Evolutionary conservation across 768 basidiomycete genomes (phyloP).

Genomic region (Auriscalpium vulgare): DNA sequence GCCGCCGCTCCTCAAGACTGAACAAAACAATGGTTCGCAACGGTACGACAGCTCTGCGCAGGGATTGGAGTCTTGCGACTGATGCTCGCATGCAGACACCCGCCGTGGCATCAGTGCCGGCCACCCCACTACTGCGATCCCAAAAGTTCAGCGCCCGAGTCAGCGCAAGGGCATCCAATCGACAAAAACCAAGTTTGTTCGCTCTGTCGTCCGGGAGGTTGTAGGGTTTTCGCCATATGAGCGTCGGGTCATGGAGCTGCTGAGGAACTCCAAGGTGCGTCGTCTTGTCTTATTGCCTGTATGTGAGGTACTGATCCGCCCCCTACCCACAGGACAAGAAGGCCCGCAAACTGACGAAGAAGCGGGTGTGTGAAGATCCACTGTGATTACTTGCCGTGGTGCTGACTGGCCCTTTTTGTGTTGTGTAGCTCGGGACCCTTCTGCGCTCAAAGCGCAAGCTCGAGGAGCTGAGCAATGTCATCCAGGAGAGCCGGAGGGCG

Average conservation of each 20-base stretch:
- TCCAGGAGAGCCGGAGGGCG: conserved; percentile 85
- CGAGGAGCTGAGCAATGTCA: conserved; percentile 87
- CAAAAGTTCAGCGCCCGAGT: conserved; percentile 67
- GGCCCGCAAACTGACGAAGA: conserved; percentile 98
- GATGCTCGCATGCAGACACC: conserved; percentile 46
- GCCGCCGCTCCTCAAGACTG: conserved; percentile 22
- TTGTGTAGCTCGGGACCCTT: conserved; percentile 83
- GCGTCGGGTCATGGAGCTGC: conserved; percentile 93
- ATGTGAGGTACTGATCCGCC: no score
- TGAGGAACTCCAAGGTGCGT: conserved; percentile 93
- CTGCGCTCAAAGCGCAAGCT: conserved; percentile 98
- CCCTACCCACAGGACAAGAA: conserved; percentile 77
- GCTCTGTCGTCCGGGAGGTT: conserved; percentile 91
- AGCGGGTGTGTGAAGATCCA: conserved; percentile 61
- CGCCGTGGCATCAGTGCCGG: conserved; percentile 84
- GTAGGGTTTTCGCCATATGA: conserved; percentile 97
- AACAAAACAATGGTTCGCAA: conserved; percentile 69
- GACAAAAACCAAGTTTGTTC: conserved; percentile 89
- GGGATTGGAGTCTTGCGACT: neutral
- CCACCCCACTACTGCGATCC: conserved; percentile 79
- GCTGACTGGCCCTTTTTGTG: conserved; percentile 7
- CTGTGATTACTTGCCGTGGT: neutral
- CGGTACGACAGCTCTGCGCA: conserved; percentile 32
- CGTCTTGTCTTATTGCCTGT: neutral
- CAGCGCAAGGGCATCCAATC: conserved; percentile 91